Evolutionary conservation across 805 yeast genomes (phyloP), one percentile per base, ranked within the genome.

Genomic region (Suhomyces xylopsoci): DNA sequence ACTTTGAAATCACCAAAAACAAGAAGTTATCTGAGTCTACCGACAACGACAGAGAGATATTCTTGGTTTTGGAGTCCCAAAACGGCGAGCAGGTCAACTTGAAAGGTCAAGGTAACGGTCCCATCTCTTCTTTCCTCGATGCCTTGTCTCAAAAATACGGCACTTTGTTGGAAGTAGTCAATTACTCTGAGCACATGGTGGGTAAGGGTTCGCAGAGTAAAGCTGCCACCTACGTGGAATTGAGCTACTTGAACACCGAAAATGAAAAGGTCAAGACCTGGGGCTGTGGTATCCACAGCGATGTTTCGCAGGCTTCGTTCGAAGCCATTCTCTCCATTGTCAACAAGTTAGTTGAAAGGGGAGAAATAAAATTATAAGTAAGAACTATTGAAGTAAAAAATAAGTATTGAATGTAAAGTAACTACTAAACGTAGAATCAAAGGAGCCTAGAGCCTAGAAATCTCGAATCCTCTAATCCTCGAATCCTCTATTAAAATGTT

Each of bases 181-280:
- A 82, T 65, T 87, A 87, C 69, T 76, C 80, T 25, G 93, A 87
- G 69, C 93, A 87, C 67, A 81, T 88, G 53, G 78, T 87, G 59
- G 91, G 91, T 57, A 73, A 82, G 46, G 91, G 89, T 55, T 80
- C 90, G 20, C 79, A 79, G 56, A 82, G 88, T 51, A 81, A 83
- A 68, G 93, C 92, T 60, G 92, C 90, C 45, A 81, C 92, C 8
- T 87, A 81, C 68, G 84, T 92, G 54, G 87, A 81, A 58, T 81
- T 80, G 67, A 56, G 62, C 22, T 65, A 56, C 57, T 40, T 63
- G 55, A 55, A 58, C 54, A 63, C 77, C 34, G 73, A 76, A 43
- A 75, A 70, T 48, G 61, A 64, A 40, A 66, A 62, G 58, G 66
- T 65, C 32, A 60, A 59, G 53, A 63, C 64, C 57, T 75, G 80